Evolutionary conservation across 768 basidiomycete species (phyloP).

Genomic region (Myochromella boudieri): DNA sequence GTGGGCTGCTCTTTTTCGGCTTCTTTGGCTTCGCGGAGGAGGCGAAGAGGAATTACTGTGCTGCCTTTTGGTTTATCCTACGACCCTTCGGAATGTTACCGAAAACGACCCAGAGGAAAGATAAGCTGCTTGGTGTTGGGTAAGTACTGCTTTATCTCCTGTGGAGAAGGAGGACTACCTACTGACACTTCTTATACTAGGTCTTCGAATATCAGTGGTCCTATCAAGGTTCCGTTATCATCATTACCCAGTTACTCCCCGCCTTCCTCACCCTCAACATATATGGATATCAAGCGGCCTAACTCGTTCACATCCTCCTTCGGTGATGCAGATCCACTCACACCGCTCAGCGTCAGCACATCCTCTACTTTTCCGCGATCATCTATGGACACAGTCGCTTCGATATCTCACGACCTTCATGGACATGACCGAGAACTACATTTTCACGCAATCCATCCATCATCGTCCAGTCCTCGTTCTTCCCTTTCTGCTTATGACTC

Average conservation of each 20-base stretch:
- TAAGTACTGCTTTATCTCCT: background rate
- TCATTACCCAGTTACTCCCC: background rate
- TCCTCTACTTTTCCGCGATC: background rate
- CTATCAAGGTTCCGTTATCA: background rate
- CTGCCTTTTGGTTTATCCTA: constrained; percentile 22
- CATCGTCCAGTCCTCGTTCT: background rate
- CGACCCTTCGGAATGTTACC: constrained; percentile 21
- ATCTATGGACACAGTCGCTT: background rate
- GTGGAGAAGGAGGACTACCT: too few species aligned
- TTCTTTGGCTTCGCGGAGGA: constrained; percentile 62
- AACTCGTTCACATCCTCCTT: background rate
- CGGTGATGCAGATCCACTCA: background rate
- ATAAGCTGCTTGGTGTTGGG: background rate
- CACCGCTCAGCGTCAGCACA: background rate
- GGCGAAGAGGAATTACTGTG: constrained; percentile 42
- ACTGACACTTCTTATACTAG: too few species aligned
- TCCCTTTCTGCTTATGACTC: background rate
- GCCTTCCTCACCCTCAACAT: background rate
- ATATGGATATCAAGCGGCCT: background rate
- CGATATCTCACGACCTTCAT: background rate
- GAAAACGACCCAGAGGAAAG: background rate
- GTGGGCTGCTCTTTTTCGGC: constrained; percentile 49
- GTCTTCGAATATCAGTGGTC: too few species aligned
- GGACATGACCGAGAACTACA: background rate
- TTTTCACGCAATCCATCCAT: too few species aligned